Evolutionary conservation across 1,139 yeast species (phyloP).

Genomic region (Wickerhamiella pararugosa): DNA sequence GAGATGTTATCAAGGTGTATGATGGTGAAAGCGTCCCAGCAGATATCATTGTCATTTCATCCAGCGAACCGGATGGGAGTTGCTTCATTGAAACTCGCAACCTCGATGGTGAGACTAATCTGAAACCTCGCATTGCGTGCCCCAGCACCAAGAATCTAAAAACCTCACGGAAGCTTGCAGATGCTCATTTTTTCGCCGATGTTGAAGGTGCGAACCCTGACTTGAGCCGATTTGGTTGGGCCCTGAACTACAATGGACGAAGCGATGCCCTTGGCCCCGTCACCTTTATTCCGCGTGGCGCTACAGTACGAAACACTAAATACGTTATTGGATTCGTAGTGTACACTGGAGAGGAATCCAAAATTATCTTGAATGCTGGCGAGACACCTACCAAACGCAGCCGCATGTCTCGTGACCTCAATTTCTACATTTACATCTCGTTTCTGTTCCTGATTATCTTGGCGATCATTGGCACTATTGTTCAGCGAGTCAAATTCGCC

Average conservation of each 20-base stretch:
- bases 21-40: conserved; percentile 92
- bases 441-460: conserved; percentile 58
- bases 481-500: conserved; percentile 54
- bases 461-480: conserved; percentile 69
- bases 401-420: conserved; percentile 69
- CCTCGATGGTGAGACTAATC: conserved; percentile 90
- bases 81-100: conserved; percentile 91
- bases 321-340: conserved; percentile 87
- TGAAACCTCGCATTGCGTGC: conserved; percentile 51
- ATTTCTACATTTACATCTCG: conserved; percentile 65
- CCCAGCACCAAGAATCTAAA: conserved; percentile 52
- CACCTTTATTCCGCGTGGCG: conserved; percentile 71
- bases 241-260: neutral
- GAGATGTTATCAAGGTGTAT: conserved; percentile 72
- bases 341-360: conserved; percentile 83
- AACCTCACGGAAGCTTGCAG: conserved; percentile 55
- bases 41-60: conserved; percentile 62
- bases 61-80: conserved; percentile 79
- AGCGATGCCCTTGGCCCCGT: conserved; percentile 47
- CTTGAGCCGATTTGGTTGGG: conserved; percentile 38
- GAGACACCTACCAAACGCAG: conserved; percentile 81
- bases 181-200: conserved; percentile 64
- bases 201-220: conserved; percentile 85
- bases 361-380: conserved; percentile 88
- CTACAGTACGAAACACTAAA: conserved; percentile 44